Conservation (phyloP, 176 grass and related monocot genomes). For the Eremochloa ophiuroides region DNA sequence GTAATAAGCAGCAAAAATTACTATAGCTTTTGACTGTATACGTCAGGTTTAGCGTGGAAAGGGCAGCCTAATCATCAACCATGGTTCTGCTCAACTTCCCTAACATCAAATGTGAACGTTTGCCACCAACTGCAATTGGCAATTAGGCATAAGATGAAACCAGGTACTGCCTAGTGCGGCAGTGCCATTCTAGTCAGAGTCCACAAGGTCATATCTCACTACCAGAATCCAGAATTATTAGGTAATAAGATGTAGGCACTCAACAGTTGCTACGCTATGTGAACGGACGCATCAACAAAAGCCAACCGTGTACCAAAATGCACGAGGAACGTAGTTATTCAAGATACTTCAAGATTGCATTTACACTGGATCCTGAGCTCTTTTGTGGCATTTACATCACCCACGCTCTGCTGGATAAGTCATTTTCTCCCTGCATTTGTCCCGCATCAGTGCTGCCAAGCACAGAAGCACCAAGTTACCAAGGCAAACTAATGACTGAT, state of each 20-base stretch:
- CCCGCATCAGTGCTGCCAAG: slow-evolving; percentile 25
- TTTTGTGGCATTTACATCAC: background rate
- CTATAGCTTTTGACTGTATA: slow-evolving; percentile 9
- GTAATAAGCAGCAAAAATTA: slow-evolving; percentile 7
- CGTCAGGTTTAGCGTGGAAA: slow-evolving; percentile 2
- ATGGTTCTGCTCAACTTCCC: background rate
- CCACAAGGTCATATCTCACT: background rate
- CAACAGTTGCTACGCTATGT: background rate
- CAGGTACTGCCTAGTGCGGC: background rate
- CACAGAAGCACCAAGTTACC: slow-evolving; percentile 24
- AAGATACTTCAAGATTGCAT: background rate
- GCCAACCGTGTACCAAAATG: background rate
- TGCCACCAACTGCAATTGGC: background rate
- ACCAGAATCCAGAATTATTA: background rate
- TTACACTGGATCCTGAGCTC: background rate
- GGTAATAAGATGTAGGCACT: background rate
- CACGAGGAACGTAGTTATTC: background rate
- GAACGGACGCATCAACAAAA: background rate
- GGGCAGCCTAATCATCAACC: slow-evolving; percentile 25
- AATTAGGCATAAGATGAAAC: background rate
- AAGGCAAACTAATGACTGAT: slow-evolving; percentile 6
- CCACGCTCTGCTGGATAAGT: slow-evolving; percentile 4
- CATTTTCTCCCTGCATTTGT: background rate
- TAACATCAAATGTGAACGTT: background rate
- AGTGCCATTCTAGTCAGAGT: background rate